Conservation (phyloP, 2,329 filamentous ascomycete genomes). For the Trichoderma oligosporum region DNA sequence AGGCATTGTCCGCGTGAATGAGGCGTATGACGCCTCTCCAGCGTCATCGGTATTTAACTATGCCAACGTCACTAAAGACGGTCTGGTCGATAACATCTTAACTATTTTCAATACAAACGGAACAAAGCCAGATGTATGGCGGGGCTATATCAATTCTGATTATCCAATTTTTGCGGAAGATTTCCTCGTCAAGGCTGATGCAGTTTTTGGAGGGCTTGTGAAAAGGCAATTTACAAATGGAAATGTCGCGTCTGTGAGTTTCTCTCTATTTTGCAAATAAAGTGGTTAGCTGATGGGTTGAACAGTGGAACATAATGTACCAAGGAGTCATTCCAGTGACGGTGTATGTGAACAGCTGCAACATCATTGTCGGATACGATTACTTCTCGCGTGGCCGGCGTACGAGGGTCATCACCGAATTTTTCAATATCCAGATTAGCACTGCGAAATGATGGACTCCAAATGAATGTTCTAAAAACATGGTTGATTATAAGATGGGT, state of each 20-base stretch:
- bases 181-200: constrained; percentile 27
- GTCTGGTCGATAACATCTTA: constrained; percentile 36
- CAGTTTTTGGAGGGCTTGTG: constrained; percentile 28
- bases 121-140: constrained; percentile 27
- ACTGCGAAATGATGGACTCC: not conserved
- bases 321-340: constrained; percentile 35
- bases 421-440: constrained; percentile 29
- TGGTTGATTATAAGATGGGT: too few relatives aligned
- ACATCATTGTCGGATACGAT: constrained; percentile 36
- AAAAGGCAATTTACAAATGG: constrained; percentile 21
- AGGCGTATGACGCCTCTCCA: constrained; percentile 29
- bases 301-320: constrained; percentile 38
- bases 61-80: constrained; percentile 32
- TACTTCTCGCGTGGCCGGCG: constrained; percentile 30
- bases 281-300: not conserved
- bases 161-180: constrained; percentile 34
- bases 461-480: too few relatives aligned
- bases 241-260: constrained; percentile 28
- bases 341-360: constrained; percentile 34
- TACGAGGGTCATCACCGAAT: constrained; percentile 31
- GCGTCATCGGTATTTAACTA: constrained; percentile 36
- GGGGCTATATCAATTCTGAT: constrained; percentile 37
- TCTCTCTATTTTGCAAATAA: too few relatives aligned
- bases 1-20: constrained; percentile 30
- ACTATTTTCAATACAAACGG: constrained; percentile 26